phyloP scores from a whole-genome alignment of 2,329 filamentous ascomycete species.

The Penicillium sp. region DNA sequence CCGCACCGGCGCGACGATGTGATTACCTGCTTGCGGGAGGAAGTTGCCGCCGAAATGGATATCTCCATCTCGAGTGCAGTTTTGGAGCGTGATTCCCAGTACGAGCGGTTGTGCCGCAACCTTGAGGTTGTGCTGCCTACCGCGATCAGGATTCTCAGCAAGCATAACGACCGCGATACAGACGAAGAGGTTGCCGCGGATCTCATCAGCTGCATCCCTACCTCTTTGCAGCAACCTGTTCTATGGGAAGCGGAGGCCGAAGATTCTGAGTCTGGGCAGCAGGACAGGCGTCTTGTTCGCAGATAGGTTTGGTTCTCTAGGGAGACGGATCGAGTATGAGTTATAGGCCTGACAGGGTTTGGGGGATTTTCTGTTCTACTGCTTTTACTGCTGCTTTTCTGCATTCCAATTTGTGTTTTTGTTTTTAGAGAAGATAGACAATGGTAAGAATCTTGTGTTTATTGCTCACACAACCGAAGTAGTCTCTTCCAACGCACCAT shows the following conservation, averaged over 20 bases:
- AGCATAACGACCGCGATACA: neutral
- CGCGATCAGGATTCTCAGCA: neutral
- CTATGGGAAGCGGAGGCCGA: neutral
- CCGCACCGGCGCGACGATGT: neutral
- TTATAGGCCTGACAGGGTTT: neutral
- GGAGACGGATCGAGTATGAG: neutral
- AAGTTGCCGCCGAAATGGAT: neutral
- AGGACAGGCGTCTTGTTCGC: neutral
- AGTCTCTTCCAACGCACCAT: neutral
- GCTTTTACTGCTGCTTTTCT: neutral
- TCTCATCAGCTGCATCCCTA: conserved; percentile 1
- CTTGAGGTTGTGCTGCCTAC: neutral
- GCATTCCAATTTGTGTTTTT: neutral
- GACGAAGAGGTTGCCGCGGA: neutral
- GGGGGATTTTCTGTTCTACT: neutral
- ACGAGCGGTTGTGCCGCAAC: neutral
- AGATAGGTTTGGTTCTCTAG: neutral
- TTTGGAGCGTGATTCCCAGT: neutral
- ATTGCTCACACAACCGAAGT: neutral
- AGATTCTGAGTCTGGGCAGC: neutral
- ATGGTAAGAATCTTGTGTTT: neutral
- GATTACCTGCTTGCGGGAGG: neutral
- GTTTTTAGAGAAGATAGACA: too few species aligned
- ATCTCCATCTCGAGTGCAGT: neutral
- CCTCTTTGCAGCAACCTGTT: neutral